phyloP scores from a whole-genome alignment of 2,329 filamentous ascomycete species.

The Fusarium sp. region DNA sequence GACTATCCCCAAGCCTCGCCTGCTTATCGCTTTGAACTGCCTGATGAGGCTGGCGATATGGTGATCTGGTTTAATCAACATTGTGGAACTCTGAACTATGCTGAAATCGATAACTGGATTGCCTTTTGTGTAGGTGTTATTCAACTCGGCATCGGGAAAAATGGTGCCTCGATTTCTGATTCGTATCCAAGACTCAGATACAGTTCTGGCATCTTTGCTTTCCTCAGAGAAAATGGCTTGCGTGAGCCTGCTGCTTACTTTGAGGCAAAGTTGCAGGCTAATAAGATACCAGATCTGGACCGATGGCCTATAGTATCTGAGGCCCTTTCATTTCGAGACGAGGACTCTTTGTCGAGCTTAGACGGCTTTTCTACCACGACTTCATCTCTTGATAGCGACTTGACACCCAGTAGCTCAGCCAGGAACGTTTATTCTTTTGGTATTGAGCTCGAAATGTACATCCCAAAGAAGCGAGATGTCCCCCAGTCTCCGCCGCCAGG shows the following conservation, averaged over 20 bases:
- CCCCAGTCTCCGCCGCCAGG: not conserved
- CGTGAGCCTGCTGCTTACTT: not conserved
- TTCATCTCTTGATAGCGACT: not conserved
- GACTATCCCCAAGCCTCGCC: not conserved
- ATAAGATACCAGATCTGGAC: conserved; percentile 14
- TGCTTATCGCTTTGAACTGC: conserved; percentile 23
- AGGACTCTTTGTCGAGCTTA: not conserved
- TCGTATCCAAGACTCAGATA: not conserved
- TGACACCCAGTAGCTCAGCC: not conserved
- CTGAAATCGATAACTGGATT: conserved; percentile 25
- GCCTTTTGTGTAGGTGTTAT: conserved; percentile 17
- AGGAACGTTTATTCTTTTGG: conserved; percentile 32
- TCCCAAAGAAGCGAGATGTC: not conserved
- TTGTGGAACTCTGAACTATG: conserved; percentile 29
- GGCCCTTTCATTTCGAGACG: not conserved
- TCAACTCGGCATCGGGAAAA: not conserved
- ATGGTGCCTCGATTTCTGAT: not conserved
- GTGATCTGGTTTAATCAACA: conserved; percentile 35
- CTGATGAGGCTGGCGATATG: not conserved
- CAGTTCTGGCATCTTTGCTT: conserved; percentile 1
- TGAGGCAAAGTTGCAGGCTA: not conserved
- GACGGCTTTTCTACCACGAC: not conserved
- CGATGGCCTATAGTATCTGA: conserved; percentile 6
- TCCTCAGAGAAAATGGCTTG: not conserved
- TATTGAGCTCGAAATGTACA: conserved; percentile 36